Conservation (phyloP, 495 filamentous ascomycete species). For the Lasiosphaeria ovina region DNA sequence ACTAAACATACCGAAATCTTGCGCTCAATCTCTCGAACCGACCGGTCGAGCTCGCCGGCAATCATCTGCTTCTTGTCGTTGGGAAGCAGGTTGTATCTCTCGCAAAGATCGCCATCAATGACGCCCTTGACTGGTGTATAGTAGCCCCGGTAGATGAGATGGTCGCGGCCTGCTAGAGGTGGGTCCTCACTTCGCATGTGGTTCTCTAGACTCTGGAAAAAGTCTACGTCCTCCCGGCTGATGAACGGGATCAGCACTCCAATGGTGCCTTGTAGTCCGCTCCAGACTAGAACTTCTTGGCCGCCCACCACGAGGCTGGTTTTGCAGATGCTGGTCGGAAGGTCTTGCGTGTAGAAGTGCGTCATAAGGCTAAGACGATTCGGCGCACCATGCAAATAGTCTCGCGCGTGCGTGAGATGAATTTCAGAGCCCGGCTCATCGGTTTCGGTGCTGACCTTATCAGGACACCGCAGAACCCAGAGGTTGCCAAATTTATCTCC, state of each 20-base stretch:
- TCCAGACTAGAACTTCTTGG: constrained; percentile 88
- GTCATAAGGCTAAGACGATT: constrained; percentile 79
- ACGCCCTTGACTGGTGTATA: constrained; percentile 97
- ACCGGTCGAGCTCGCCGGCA: constrained; percentile 86
- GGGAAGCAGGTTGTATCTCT: constrained; percentile 77
- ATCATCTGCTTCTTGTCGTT: constrained; percentile 92
- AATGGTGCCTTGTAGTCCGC: constrained; percentile 88
- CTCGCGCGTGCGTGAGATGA: constrained; percentile 81
- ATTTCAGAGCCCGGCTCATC: constrained; percentile 92
- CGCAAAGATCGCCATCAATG: constrained; percentile 97
- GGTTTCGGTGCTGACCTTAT: constrained; percentile 79
- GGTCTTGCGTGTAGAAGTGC: constrained; percentile 88
- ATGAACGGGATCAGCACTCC: constrained; percentile 90
- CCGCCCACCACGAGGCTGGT: constrained; percentile 88
- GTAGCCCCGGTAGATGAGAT: constrained; percentile 91
- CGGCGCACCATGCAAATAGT: constrained; percentile 84
- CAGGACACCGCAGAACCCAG: constrained; percentile 85
- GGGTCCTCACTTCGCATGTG: constrained; percentile 81
- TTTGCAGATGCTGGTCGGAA: constrained; percentile 87
- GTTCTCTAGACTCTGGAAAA: constrained; percentile 91
- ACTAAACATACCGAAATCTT: constrained; percentile 77
- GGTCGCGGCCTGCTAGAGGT: constrained; percentile 86
- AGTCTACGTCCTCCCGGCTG: constrained; percentile 89
- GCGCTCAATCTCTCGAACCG: constrained; percentile 85
- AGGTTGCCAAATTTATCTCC: constrained; percentile 98